These are phyloP conservation scores for Starmera quercuum DNA, from an alignment of 805 yeast species.

Conservation along the genomic window DNA sequence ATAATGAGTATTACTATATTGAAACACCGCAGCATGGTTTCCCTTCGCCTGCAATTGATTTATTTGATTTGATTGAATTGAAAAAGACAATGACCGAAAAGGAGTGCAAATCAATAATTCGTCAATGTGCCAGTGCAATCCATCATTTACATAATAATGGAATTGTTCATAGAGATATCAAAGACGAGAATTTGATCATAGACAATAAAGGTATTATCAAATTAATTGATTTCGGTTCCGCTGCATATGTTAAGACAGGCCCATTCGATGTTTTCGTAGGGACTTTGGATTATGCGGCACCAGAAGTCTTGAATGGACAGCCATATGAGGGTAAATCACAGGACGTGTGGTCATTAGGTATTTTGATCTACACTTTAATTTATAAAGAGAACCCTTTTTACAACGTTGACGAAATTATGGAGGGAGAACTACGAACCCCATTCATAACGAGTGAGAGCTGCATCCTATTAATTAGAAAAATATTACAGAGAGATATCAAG, in stretches of 20 bases:
- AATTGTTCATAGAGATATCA: slow-evolving; percentile 88
- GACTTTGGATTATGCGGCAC: slow-evolving; percentile 95
- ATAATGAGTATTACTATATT: slow-evolving; percentile 78
- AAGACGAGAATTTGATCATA: slow-evolving; percentile 89
- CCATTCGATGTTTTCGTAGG: slow-evolving; percentile 98
- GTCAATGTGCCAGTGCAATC: slow-evolving; percentile 72
- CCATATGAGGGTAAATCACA: slow-evolving; percentile 91
- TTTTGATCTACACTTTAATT: slow-evolving; percentile 78
- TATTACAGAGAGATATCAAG: slow-evolving; percentile 60
- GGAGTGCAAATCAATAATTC: slow-evolving; percentile 72
- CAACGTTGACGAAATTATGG: slow-evolving; percentile 92
- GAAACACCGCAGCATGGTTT: slow-evolving; percentile 88
- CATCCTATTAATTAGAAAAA: slow-evolving; percentile 49
- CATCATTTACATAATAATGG: slow-evolving; percentile 79
- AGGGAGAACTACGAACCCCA: slow-evolving; percentile 75
- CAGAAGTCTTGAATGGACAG: slow-evolving; percentile 85
- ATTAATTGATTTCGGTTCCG: slow-evolving; percentile 91
- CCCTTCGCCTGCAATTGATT: slow-evolving; percentile 80
- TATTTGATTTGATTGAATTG: slow-evolving; percentile 87
- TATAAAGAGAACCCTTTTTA: slow-evolving; percentile 95
- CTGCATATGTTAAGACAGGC: slow-evolving; percentile 83
- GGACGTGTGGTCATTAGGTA: slow-evolving; percentile 96
- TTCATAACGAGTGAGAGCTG: slow-evolving; percentile 51
- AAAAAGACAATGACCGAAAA: slow-evolving; percentile 72
- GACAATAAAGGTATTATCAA: slow-evolving; percentile 76